phyloP scores from a whole-genome alignment of 2,329 filamentous ascomycete species.

The Aspergillus aculeatus region DNA sequence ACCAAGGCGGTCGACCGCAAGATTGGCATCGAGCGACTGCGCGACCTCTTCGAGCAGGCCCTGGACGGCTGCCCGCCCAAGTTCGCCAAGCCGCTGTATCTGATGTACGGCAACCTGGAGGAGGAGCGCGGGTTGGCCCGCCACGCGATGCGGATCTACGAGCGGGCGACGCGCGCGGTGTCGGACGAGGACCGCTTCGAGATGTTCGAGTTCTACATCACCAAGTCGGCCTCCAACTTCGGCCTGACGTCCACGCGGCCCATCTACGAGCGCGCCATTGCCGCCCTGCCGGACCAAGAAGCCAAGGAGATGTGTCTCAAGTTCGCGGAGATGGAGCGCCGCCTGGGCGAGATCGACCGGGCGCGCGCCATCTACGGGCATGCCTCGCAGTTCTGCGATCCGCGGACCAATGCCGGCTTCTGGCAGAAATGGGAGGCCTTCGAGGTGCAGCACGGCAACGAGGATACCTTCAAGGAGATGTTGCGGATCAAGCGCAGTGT shows the following conservation, averaged over 20 bases:
- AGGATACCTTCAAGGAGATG: constrained; percentile 99
- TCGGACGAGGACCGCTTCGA: constrained; percentile 91
- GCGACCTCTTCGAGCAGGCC: constrained; percentile 95
- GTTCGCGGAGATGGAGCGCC: constrained; percentile 94
- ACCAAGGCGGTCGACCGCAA: constrained; percentile 96
- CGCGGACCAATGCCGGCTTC: constrained; percentile 81
- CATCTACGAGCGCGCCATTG: constrained; percentile 95
- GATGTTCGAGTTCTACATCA: constrained; percentile 99
- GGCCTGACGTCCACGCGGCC: constrained; percentile 89
- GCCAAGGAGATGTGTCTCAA: constrained; percentile 98
- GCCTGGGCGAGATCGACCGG: constrained; percentile 89
- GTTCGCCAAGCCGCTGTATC: constrained; percentile 91
- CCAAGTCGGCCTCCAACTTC: constrained; percentile 97
- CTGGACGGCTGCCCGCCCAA: constrained; percentile 92
- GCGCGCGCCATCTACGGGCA: constrained; percentile 95
- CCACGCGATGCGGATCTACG: constrained; percentile 98
- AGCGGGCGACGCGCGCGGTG: constrained; percentile 90
- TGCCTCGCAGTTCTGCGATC: constrained; percentile 95
- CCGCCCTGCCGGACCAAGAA: constrained; percentile 86
- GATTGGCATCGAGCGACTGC: constrained; percentile 88
- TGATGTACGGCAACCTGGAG: constrained; percentile 98
- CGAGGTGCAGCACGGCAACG: constrained; percentile 96
- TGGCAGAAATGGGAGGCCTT: constrained; percentile 98
- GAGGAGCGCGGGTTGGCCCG: constrained; percentile 92
- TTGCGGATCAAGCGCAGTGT: constrained; percentile 95